These are phyloP conservation scores for Zygoascus meyerae DNA, from an alignment of 1,139 yeast genomes.

Conservation along the genomic window DNA sequence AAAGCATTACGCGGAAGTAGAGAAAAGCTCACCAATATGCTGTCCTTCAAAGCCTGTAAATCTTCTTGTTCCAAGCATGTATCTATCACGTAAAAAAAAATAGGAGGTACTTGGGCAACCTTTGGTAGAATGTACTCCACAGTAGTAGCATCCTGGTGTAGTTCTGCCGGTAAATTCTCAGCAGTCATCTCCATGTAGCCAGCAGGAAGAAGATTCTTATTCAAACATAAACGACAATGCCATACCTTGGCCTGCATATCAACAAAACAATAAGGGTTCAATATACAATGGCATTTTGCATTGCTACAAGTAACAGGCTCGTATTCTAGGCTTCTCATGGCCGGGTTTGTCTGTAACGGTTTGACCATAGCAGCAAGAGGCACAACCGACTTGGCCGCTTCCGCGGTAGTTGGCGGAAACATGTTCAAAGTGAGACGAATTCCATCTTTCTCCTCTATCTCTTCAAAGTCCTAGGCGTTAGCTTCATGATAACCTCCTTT, in stretches of 20 bases:
- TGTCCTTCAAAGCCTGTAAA: conserved; percentile 52
- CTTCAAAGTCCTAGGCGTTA: conserved; percentile 43
- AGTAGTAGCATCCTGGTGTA: conserved; percentile 43
- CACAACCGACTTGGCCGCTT: conserved; percentile 51
- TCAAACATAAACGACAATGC: conserved; percentile 60
- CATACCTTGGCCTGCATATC: conserved; percentile 41
- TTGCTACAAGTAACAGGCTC: conserved; percentile 49
- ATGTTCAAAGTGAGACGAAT: conserved; percentile 64
- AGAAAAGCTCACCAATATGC: conserved; percentile 47
- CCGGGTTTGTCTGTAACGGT: conserved; percentile 53
- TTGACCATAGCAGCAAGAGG: conserved; percentile 64
- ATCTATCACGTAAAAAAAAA: conserved; percentile 63
- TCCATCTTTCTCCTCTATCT: conserved; percentile 46
- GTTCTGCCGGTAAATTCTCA: conserved; percentile 28
- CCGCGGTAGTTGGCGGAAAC: conserved; percentile 55
- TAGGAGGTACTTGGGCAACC: conserved; percentile 36
- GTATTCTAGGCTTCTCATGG: conserved; percentile 37
- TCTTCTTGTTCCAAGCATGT: conserved; percentile 49
- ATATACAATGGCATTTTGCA: conserved; percentile 47
- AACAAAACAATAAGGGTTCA: conserved; percentile 51
- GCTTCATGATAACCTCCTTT: too few species aligned
- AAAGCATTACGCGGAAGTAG: conserved; percentile 51
- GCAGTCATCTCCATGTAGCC: conserved; percentile 22
- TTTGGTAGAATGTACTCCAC: conserved; percentile 56
- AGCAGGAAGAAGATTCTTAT: conserved; percentile 48